These are phyloP conservation scores for rapeseed (Brassica napus) DNA, from an alignment of 345 rosid species.

Conservation along the genomic window Da-Ae NC_063447.1:4767001-4767500, in stretches of 20 bases:
- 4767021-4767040: constrained; percentile 28
- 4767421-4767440: constrained; percentile 14
- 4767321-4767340: constrained; percentile 28
- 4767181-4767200: not conserved
- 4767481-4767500: constrained; percentile 15
- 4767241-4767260: not conserved
- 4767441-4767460: constrained; percentile 6
- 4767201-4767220: not conserved
- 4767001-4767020: constrained; percentile 79
- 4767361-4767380: constrained; percentile 10
- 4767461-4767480: too few species aligned
- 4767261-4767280: constrained; percentile 13
- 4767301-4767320: too few species aligned
- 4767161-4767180: too few species aligned
- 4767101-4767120: too few species aligned
- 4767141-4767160: too few species aligned
- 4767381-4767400: not conserved
- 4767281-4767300: too few species aligned
- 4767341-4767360: constrained; percentile 1
- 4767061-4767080: not conserved
- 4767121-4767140: too few species aligned
- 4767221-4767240: not conserved
- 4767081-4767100: not conserved
- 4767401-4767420: too few species aligned
- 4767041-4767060: too few species aligned